Evolutionary conservation across 1,284 basidiomycete genomes (phyloP), one percentile per base, ranked within the genome.

Genomic region (Exobasidium cylindrosporum): DNA sequence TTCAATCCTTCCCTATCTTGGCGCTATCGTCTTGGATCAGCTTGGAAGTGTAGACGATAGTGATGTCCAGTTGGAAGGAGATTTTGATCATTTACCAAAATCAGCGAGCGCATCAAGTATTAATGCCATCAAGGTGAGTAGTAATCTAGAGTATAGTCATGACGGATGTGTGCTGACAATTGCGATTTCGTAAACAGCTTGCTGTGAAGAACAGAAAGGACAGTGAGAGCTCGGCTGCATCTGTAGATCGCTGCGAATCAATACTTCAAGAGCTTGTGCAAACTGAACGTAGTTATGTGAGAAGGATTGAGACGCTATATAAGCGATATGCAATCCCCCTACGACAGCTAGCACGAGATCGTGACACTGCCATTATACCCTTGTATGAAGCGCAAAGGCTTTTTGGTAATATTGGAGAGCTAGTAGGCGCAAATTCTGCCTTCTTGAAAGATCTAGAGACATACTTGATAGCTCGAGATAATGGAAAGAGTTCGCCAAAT

Each of bases 401-500:
- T 29, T 97, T 97, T 72, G 91, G 91, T 56, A 97, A 97, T 80
- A 86, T 97, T 52, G 94, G 96, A 80, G 88, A 87, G 55, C 84
- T 97, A 13, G 80, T 97, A 1, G 89, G 89, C 0, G 89, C 92
- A 7, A 93, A 96, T 69, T 88, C 90, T 73, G 87, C 89, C 0
- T 94, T 97, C 75, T 83, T 96, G 44, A 81, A 81, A 11, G 94
- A 97, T 77, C 83, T 97, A 32, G 90, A 96, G 79, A 85, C 84
- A 24, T 63, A 73, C 11, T 56, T 65, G 5, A 3, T 29, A 31
- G 47, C n/a, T 24, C 47, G 47, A 14, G 26, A 24, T 4, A 50
- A 50, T 13, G 26, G 26, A 13, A 55, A 24, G 17, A 40, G 26
- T 4, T 26, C 13, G 4, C 26, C 13, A n/a, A 85, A 86, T 4